Evolutionary conservation across 495 filamentous ascomycete genomes (phyloP), one percentile per base, ranked within the genome.

Genomic region (Hypoxylon lenormandii): DNA sequence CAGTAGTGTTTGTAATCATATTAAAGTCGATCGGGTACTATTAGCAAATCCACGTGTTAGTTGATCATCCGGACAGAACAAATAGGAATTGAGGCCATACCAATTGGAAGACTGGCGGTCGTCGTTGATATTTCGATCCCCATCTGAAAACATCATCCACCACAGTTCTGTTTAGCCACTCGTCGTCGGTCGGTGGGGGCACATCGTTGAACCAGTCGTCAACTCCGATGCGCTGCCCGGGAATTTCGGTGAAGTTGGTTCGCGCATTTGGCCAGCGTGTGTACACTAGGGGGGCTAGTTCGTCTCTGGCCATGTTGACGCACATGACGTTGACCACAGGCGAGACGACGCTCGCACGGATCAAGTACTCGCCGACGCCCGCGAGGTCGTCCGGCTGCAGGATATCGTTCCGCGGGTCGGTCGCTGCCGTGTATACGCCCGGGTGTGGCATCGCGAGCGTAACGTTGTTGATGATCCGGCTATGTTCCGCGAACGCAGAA

Each of bases 371-470:
- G 12, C 90, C 90, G 21, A 91, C 81, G 0, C 90, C 89, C 10
- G 73, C 82, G 8, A 89, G 77, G 28, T 90, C 87, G 16, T 82
- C 76, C 0, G 91, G 90, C 66, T 92, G 90, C 40, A 87, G 72
- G 47, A 94, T 91, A 2, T 76, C 69, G 72, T 93, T 94, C 22
- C 62, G 75, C 0, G 78, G 66, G 65, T 91, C 80, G 21, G 79
- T 80, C 0, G 87, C 86, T 2, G 90, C 90, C 18, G 75, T 75
- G 22, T 88, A 84, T 4, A 94, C 78, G 1, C 89, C 88, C 2
- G 86, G 81, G 59, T 93, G 90, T 0, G 91, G 91, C 81, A 92
- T 88, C 1, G 89, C 88, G 66, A 92, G 83, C 0, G 88, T 91
- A 40, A 92, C 84, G 69, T 92, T 93, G 75, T 91, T 88, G 60